phyloP scores from a whole-genome alignment of 768 basidiomycete species.

The Suillus occidentalis region DNA sequence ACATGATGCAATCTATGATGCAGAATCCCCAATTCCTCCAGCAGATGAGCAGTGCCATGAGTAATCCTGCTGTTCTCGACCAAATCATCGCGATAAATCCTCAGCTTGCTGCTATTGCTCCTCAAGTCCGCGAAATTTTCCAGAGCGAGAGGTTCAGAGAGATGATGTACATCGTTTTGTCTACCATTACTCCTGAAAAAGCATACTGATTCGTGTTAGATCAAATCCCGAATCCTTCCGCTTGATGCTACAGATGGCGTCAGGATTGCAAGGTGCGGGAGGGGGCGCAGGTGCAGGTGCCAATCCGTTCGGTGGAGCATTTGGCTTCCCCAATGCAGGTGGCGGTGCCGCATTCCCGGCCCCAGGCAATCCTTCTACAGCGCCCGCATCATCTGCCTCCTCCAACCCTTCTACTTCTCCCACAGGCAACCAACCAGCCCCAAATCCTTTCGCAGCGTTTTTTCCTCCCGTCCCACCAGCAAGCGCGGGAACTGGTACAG shows the following conservation, averaged over 20 bases:
- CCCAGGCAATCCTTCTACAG: constrained; percentile 52
- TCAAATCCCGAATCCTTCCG: constrained; percentile 79
- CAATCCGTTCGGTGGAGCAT: constrained; percentile 15
- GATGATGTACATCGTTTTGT: constrained; percentile 57
- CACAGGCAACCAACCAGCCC: constrained; percentile 8
- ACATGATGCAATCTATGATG: constrained; percentile 89
- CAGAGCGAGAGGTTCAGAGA: constrained; percentile 73
- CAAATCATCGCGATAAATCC: constrained; percentile 84
- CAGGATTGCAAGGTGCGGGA: constrained; percentile 47
- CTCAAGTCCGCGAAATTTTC: constrained; percentile 77
- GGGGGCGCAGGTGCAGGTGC: constrained; percentile 17
- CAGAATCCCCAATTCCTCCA: constrained; percentile 81
- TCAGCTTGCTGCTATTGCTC: constrained; percentile 70
- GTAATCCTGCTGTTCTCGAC: constrained; percentile 86
- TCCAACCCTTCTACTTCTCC: constrained; percentile 22
- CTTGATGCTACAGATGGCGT: constrained; percentile 74
- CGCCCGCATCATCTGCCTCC: constrained; percentile 27
- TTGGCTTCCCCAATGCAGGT: constrained; percentile 17
- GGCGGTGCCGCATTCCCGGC: constrained; percentile 52
- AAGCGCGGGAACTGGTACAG: constrained; percentile 25
- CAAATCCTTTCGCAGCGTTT: constrained; percentile 18
- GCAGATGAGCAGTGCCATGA: constrained; percentile 86
- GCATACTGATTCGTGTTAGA: constrained; percentile 30
- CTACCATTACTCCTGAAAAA: not conserved
- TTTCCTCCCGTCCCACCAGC: constrained; percentile 22